Conservation (phyloP, 345 rosid genomes). For the Euphorbia peplus region DNA sequence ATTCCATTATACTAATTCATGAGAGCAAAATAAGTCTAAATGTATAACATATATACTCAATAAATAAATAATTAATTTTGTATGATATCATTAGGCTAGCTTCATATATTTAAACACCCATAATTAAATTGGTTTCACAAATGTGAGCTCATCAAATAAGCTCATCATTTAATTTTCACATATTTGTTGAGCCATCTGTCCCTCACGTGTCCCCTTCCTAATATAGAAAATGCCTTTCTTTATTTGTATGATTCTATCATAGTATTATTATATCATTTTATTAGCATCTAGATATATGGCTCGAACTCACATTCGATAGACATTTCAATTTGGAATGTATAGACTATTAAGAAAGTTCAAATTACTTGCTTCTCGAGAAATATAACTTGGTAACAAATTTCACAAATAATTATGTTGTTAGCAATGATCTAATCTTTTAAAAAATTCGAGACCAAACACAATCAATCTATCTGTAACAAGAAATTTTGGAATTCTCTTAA, state of each 20-base stretch:
- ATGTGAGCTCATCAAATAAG: slow-evolving; percentile 33
- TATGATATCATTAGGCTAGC: slow-evolving; percentile 28
- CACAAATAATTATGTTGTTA: not conserved
- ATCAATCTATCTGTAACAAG: too few relatives aligned
- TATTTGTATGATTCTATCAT: not conserved
- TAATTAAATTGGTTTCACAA: slow-evolving; percentile 23
- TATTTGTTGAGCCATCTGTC: slow-evolving; percentile 24
- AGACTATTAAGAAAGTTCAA: too few relatives aligned
- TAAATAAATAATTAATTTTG: slow-evolving; percentile 5
- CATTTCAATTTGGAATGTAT: too few relatives aligned
- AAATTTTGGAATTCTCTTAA: too few relatives aligned
- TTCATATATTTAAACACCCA: slow-evolving; percentile 19
- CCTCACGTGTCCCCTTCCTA: slow-evolving; percentile 26
- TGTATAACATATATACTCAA: slow-evolving; percentile 1
- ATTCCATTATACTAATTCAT: too few relatives aligned
- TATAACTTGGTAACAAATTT: not conserved
- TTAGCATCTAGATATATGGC: too few relatives aligned
- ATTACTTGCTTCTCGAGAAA: not conserved
- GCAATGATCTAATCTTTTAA: not conserved
- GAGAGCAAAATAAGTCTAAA: too few relatives aligned
- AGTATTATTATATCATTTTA: too few relatives aligned
- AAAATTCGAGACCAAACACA: not conserved
- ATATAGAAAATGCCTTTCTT: not conserved
- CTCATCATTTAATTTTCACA: slow-evolving; percentile 33
- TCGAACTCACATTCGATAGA: too few relatives aligned